Evolutionary conservation across 495 filamentous ascomycete species (phyloP), one percentile per base, ranked within the genome.

Genomic region (Cercophora scortea): DNA sequence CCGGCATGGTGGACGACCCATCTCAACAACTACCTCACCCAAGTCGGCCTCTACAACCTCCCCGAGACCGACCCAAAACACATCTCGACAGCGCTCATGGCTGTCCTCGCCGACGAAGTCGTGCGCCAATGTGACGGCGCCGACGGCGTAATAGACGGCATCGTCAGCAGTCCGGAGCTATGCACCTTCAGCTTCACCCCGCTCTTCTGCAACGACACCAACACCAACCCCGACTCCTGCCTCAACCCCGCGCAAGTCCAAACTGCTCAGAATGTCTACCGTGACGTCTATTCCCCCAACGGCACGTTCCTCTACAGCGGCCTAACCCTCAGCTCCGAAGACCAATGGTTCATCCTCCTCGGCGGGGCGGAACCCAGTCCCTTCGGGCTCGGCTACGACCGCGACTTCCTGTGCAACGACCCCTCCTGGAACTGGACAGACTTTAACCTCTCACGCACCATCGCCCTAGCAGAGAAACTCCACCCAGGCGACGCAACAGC

Each of bases 41-140:
- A 66, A 32, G 33, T 69, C 0, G 64, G 61, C 0, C 58, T 56
- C 13, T 71, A 63, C 56, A 70, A 72, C 53, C 67, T 68, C 42
- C 70, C 72, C 0, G 58, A 64, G 4, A 59, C 62, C 13, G 74
- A 73, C 8, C 60, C 73, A 0, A 74, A 71, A 32, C 80, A 79
- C 51, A 78, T 88, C 15, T 62, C 77, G 5, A 53, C 71, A 33
- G 57, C 67, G 0, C 57, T 75, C 4, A 80, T 82, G 61, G 58
- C 66, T 0, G 60, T 72, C n/a, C 74, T 84, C 35, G 77, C 74
- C 9, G 62, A 71, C 0, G 80, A 83, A 61, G 73, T 86, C n/a
- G n/a, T 86, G n/a, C 70, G 71, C 5, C 83, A 87, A 58, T 88
- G 84, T 51, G 84, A 89, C 58, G 54, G 42, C 2, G 63, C 77